Percentiles rank a stretch among this genome's conserved stretches.
phyloP scores from a whole-genome alignment of 805 yeast species.

The Cyberlindnera maritima region DNA sequence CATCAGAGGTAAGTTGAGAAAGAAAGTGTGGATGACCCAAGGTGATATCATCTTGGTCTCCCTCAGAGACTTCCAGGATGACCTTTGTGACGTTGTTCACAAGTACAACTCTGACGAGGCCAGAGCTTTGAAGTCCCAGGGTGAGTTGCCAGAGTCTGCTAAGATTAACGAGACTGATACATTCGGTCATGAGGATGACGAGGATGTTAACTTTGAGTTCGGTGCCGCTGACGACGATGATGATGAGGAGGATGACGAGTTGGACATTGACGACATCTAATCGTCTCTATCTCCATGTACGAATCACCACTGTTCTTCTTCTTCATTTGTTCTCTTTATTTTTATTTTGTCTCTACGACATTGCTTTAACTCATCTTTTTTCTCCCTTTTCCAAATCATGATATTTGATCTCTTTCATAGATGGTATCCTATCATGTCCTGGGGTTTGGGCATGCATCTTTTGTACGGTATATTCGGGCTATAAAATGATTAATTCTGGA shows the following conservation, averaged over 20 bases:
- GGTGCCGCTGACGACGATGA: conserved; percentile 87
- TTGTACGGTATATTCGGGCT: neutral
- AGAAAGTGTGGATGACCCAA: conserved; percentile 99
- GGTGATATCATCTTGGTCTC: conserved; percentile 97
- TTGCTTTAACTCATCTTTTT: neutral
- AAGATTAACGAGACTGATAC: conserved; percentile 97
- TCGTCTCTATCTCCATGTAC: neutral
- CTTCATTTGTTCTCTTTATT: neutral
- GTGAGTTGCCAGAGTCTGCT: conserved; percentile 96
- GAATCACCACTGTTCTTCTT: too few relatives aligned
- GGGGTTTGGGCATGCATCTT: neutral
- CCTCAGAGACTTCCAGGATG: conserved; percentile 97
- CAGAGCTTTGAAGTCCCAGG: conserved; percentile 89
- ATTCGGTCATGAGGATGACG: conserved; percentile 94
- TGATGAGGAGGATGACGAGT: conserved; percentile 63
- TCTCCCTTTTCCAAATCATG: neutral
- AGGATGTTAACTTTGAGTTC: conserved; percentile 96
- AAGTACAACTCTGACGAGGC: conserved; percentile 98
- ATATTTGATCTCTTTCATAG: neutral
- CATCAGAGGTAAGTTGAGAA: conserved; percentile 97
- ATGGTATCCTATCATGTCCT: too few relatives aligned
- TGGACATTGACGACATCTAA: conserved; percentile 95
- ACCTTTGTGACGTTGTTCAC: conserved; percentile 96
- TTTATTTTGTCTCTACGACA: neutral
- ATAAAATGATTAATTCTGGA: conserved; percentile 1